Conservation (phyloP, 257 asterid genomes). For the Prunella vulgaris region DNA sequence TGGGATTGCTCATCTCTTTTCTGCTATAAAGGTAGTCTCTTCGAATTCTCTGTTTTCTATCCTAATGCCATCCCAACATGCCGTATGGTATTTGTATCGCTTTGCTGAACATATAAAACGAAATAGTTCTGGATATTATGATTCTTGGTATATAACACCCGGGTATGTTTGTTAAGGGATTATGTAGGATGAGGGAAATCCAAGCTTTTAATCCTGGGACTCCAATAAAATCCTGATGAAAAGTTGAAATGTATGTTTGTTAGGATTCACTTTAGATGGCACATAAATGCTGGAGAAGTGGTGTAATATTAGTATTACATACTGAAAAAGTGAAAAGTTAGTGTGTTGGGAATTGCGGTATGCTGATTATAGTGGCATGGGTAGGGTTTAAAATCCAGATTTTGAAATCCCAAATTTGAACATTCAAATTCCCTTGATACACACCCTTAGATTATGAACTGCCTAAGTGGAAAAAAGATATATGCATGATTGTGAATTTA, state of each 20-base stretch:
- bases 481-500: neutral
- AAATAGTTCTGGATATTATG: neutral
- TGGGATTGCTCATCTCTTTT: conserved; percentile 96
- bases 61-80: conserved; percentile 1
- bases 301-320: no score
- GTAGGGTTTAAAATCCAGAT: no score
- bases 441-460: neutral
- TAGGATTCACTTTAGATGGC: no score
- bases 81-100: conserved; percentile 9
- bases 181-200: neutral
- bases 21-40: conserved; percentile 81
- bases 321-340: no score
- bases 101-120: neutral
- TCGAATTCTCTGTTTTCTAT: conserved; percentile 1
- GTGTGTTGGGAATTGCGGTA: no score
- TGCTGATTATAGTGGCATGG: no score
- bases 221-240: no score
- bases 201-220: neutral
- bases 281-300: no score
- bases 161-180: neutral
- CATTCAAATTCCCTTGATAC: no score
- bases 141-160: neutral
- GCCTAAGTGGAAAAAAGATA: neutral
- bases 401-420: no score
- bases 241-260: no score